These are phyloP conservation scores for Heliamphora exappendiculata DNA, from an alignment of 148 eudicot genomes.

Conservation along the genomic window DNA sequence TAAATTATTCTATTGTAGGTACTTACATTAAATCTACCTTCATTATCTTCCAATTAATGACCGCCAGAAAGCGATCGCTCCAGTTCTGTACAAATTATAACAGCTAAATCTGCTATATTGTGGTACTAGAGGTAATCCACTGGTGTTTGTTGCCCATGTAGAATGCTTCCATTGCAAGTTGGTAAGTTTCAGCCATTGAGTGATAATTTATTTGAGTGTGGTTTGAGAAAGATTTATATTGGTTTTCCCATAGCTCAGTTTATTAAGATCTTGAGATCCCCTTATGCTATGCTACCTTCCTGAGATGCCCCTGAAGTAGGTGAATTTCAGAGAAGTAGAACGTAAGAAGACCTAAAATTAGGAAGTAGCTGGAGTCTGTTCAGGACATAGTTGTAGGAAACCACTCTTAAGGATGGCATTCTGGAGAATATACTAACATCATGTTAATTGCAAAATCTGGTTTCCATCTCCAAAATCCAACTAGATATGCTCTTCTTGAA, in stretches of 20 bases:
- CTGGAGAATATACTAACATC: background rate
- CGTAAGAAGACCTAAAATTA: background rate
- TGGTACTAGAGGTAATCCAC: background rate
- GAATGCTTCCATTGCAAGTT: background rate
- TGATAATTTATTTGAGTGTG: background rate
- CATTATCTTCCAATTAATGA: background rate
- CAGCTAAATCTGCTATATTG: background rate
- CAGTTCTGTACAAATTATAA: background rate
- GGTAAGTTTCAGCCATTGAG: background rate
- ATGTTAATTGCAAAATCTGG: background rate
- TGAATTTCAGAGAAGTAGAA: background rate
- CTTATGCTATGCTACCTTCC: background rate
- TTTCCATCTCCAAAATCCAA: conserved; percentile 2
- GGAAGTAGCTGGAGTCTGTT: background rate
- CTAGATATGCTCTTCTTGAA: background rate
- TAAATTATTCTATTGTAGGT: background rate
- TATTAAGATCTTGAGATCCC: background rate
- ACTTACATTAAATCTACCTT: background rate
- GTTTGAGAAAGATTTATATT: background rate
- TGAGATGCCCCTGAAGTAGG: background rate
- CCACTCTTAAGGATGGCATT: background rate
- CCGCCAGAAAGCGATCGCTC: background rate
- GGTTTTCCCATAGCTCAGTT: background rate
- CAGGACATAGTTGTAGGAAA: background rate
- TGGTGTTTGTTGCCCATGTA: background rate